phyloP scores from a whole-genome alignment of 192 early-diverging fungal species.

The Neocallimastix lanati region DNA sequence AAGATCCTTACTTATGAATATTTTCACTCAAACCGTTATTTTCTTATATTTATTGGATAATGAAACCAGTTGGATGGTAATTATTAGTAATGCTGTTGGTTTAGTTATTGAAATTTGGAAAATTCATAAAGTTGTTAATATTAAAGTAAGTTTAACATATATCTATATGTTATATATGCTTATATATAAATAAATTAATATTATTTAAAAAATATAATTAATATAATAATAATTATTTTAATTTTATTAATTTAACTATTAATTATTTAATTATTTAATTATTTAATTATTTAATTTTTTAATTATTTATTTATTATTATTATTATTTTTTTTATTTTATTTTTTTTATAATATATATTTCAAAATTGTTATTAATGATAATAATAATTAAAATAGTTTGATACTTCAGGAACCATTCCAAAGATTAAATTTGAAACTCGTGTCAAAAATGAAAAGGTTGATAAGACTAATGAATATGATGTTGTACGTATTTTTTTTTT shows the following conservation, averaged over 20 bases:
- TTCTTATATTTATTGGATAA: conserved; percentile 78
- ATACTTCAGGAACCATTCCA: neutral
- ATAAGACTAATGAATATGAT: neutral
- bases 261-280: too few relatives aligned
- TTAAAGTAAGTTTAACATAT: conserved; percentile 20
- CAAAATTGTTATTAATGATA: too few relatives aligned
- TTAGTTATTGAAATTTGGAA: conserved; percentile 81
- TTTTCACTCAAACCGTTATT: conserved; percentile 68
- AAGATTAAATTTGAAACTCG: neutral
- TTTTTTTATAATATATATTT: neutral
- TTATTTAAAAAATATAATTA: too few relatives aligned
- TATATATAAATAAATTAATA: neutral
- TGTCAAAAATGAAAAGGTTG: neutral
- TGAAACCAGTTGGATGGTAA: conserved; percentile 69
- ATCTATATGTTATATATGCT: neutral
- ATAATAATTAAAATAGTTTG: neutral
- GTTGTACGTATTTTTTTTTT: neutral
- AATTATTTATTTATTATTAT: too few relatives aligned
- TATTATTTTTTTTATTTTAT: too few relatives aligned
- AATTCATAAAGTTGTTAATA: conserved; percentile 64
- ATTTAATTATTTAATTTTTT: too few relatives aligned
- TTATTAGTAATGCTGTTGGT: conserved; percentile 64
- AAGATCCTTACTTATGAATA: conserved; percentile 58
- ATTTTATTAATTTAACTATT: too few relatives aligned
- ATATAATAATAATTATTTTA: too few relatives aligned